These are phyloP conservation scores for Cryptosporidium xiaoi DNA, from an alignment of 169 alveolate species.

Conservation along the genomic window DNA sequence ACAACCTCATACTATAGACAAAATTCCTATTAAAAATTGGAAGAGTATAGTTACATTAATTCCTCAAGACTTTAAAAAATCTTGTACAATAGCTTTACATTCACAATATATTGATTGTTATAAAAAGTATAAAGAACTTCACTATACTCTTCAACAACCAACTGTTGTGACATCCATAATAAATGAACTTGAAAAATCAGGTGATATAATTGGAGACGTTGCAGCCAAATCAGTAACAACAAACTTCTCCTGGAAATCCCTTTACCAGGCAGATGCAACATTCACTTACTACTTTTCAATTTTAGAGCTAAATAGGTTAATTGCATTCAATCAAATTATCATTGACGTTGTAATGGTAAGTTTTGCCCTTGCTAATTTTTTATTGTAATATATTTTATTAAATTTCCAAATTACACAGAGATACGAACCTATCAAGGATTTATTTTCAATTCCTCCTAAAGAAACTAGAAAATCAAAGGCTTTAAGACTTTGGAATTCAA, in stretches of 20 bases:
- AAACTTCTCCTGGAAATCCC: constrained; percentile 66
- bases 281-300: constrained; percentile 58
- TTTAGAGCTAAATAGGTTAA: constrained; percentile 36
- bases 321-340: constrained; percentile 62
- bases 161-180: constrained; percentile 37
- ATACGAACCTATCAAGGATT: constrained; percentile 60
- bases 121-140: constrained; percentile 45
- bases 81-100: constrained; percentile 62
- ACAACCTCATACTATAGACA: constrained; percentile 25
- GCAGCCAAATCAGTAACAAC: constrained; percentile 31
- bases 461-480: constrained; percentile 61
- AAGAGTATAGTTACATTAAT: constrained; percentile 13
- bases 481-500: constrained; percentile 56
- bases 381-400: not conserved
- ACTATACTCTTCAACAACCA: constrained; percentile 71
- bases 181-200: constrained; percentile 19
- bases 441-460: constrained; percentile 49
- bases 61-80: constrained; percentile 41
- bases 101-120: constrained; percentile 56
- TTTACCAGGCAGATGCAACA: constrained; percentile 68
- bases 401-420: not conserved
- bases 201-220: constrained; percentile 59
- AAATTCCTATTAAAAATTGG: constrained; percentile 34
- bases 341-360: constrained; percentile 51
- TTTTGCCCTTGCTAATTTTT: not conserved